Percentiles rank a stretch among this genome's conserved stretches.
phyloP scores from a whole-genome alignment of 2,329 filamentous ascomycete genomes.

The Aspergillus clavatus region DNA sequence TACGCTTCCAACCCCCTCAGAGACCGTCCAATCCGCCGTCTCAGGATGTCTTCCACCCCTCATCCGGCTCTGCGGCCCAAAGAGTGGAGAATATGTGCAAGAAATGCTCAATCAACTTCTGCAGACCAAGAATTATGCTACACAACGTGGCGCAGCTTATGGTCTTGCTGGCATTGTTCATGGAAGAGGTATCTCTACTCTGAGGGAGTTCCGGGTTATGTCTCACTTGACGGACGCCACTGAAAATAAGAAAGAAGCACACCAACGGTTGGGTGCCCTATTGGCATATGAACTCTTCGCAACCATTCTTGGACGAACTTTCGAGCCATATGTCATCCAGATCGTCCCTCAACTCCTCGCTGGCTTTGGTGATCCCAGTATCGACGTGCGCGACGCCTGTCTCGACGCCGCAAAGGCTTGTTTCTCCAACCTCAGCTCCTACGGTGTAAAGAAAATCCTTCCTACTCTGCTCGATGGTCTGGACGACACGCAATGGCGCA shows the following conservation, averaged over 20 bases:
- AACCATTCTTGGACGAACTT: conserved; percentile 76
- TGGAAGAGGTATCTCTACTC: conserved; percentile 75
- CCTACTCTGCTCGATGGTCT: conserved; percentile 87
- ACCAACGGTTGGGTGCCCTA: conserved; percentile 82
- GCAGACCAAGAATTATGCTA: conserved; percentile 85
- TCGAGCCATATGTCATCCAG: conserved; percentile 95
- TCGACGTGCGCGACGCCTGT: conserved; percentile 88
- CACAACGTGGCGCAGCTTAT: conserved; percentile 87
- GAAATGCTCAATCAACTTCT: conserved; percentile 78
- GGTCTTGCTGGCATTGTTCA: conserved; percentile 85
- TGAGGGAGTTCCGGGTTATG: conserved; percentile 83
- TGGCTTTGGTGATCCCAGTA: conserved; percentile 82
- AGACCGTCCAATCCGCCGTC: conserved; percentile 94
- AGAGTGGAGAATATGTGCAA: conserved; percentile 73
- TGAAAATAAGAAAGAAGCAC: conserved; percentile 93
- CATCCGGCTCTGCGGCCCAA: conserved; percentile 73
- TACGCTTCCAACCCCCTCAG: conserved; percentile 89
- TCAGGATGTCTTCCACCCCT: conserved; percentile 89
- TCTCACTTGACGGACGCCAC: conserved; percentile 71
- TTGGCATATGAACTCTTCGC: conserved; percentile 89
- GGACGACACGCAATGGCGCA: conserved; percentile 94
- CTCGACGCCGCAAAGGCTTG: conserved; percentile 90
- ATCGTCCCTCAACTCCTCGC: conserved; percentile 85
- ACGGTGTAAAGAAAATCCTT: conserved; percentile 89
- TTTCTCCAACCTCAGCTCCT: conserved; percentile 89